Percentiles rank a stretch among this genome's conserved stretches.
phyloP scores from a whole-genome alignment of 2,329 filamentous ascomycete genomes.

The Pseudofabraea citricarpa region DNA sequence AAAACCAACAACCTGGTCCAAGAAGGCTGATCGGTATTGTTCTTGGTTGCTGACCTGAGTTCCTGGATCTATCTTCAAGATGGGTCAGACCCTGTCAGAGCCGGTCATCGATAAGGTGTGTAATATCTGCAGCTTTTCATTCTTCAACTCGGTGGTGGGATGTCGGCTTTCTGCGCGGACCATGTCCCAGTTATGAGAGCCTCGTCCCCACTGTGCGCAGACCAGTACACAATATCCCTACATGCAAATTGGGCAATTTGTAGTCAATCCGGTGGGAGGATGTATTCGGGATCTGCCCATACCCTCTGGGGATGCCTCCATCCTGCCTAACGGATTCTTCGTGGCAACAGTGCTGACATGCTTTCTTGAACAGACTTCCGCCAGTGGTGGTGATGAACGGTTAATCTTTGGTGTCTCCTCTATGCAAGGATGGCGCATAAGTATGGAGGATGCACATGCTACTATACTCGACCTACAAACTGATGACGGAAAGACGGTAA shows the following conservation, averaged over 20 bases:
- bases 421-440: conserved; percentile 99
- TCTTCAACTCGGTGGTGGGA: background rate
- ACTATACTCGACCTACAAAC: conserved; percentile 80
- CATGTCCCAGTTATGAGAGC: background rate
- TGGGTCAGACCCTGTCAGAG: conserved; percentile 99
- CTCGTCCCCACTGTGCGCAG: no score
- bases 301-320: no score
- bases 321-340: no score
- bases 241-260: no score
- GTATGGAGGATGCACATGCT: conserved; percentile 97
- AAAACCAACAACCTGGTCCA: conserved; percentile 5
- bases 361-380: conserved; percentile 62
- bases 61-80: conserved; percentile 34
- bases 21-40: conserved; percentile 6
- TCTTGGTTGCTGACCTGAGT: conserved; percentile 23
- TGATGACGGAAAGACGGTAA: conserved; percentile 42
- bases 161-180: background rate
- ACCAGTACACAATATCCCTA: no score
- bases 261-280: no score
- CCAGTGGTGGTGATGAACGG: conserved; percentile 86
- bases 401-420: conserved; percentile 91
- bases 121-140: conserved; percentile 13
- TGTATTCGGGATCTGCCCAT: no score
- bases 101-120: conserved; percentile 98
- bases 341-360: no score